Conservation (phyloP, 192 early-diverging fungal genomes). For the Lunasporangiospora selenospora region DNA sequence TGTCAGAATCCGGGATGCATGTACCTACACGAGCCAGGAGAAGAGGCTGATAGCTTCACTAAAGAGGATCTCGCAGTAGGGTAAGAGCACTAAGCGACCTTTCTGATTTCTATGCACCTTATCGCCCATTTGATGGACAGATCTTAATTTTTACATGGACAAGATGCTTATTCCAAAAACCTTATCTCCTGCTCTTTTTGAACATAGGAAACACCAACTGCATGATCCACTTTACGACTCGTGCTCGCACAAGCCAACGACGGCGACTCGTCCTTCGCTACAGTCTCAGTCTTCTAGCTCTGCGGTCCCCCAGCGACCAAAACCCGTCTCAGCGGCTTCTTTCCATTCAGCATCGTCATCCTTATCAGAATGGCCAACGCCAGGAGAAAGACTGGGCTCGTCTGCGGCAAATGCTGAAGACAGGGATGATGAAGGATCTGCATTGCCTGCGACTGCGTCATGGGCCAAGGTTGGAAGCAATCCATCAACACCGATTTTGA, state of each 20-base stretch:
- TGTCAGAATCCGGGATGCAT: constrained; percentile 96
- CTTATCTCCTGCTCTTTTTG: background rate
- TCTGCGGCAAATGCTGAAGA: constrained; percentile 27
- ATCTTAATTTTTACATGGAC: background rate
- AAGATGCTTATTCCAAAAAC: background rate
- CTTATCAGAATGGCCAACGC: constrained; percentile 41
- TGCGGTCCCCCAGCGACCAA: constrained; percentile 15
- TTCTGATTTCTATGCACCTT: background rate
- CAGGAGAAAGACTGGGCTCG: constrained; percentile 31
- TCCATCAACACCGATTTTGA: constrained; percentile 33
- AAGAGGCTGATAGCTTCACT: constrained; percentile 91
- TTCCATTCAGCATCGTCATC: constrained; percentile 17
- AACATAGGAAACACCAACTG: constrained; percentile 44
- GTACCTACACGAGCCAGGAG: constrained; percentile 94
- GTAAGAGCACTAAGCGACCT: constrained; percentile 39
- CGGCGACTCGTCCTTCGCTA: constrained; percentile 18
- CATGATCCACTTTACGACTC: constrained; percentile 41
- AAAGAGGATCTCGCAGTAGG: constrained; percentile 90
- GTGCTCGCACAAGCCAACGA: constrained; percentile 15
- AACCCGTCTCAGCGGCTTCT: constrained; percentile 27
- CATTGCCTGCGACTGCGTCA: constrained; percentile 64
- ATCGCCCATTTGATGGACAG: too few relatives aligned
- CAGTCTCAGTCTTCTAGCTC: constrained; percentile 26
- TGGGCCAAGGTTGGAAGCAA: constrained; percentile 59
- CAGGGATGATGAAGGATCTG: constrained; percentile 55